These are phyloP conservation scores for Leucocoprinus leucothites DNA, from an alignment of 768 basidiomycete genomes.

Conservation along the genomic window DNA sequence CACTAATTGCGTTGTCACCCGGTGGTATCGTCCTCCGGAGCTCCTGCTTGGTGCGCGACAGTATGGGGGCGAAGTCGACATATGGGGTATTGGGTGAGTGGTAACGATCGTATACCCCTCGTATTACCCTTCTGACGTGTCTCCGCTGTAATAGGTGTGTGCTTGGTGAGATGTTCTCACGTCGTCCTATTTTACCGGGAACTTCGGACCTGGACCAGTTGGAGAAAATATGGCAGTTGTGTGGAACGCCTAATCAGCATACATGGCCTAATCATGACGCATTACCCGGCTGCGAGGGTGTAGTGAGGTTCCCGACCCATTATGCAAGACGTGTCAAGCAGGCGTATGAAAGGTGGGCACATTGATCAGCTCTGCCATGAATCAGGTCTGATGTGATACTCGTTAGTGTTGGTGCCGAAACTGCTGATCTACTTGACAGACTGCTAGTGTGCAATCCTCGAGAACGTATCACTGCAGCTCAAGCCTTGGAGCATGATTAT, in stretches of 20 bases:
- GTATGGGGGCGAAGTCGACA: constrained; percentile 93
- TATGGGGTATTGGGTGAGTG: constrained; percentile 94
- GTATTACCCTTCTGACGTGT: neutral
- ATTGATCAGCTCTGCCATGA: neutral
- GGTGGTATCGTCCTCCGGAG: constrained; percentile 95
- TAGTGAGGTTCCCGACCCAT: constrained; percentile 54
- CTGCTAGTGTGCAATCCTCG: constrained; percentile 81
- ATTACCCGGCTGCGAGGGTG: constrained; percentile 77
- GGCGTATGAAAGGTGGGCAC: constrained; percentile 57
- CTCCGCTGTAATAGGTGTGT: constrained; percentile 64
- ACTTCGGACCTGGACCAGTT: constrained; percentile 90
- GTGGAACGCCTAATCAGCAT: constrained; percentile 83
- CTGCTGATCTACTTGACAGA: constrained; percentile 79
- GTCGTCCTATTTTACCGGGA: constrained; percentile 84
- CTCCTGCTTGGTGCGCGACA: constrained; percentile 83
- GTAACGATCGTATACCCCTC: neutral
- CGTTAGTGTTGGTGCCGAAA: constrained; percentile 64
- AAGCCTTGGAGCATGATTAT: constrained; percentile 90
- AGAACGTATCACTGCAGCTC: constrained; percentile 77
- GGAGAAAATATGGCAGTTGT: constrained; percentile 85
- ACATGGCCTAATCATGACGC: constrained; percentile 77
- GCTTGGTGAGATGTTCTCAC: constrained; percentile 93
- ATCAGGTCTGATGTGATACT: constrained; percentile 4
- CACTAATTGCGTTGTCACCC: constrained; percentile 92
- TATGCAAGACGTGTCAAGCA: constrained; percentile 53